phyloP scores from a whole-genome alignment of 495 filamentous ascomycete species.

The Haplographium delicatum region DNA sequence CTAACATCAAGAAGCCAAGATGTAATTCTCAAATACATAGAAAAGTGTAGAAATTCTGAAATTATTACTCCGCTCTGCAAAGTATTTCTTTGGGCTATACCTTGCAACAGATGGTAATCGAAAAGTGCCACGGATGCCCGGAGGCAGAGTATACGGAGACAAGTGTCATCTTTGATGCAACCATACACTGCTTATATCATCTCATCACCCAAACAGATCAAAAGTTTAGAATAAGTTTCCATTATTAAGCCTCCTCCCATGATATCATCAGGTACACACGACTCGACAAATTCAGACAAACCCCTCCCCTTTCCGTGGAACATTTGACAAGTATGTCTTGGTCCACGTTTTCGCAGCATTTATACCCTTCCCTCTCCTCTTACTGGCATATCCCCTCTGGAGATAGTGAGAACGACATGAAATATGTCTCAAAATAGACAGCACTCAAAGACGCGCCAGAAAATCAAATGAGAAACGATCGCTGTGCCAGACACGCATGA shows the following conservation, averaged over 20 bases:
- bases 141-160: too few species aligned
- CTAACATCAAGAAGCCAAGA: too few species aligned
- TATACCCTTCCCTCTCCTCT: conserved; percentile 10
- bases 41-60: too few species aligned
- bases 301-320: neutral
- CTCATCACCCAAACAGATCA: neutral
- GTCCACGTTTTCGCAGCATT: conserved; percentile 2
- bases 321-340: conserved; percentile 7
- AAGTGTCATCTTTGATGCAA: too few species aligned
- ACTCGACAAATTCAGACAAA: conserved; percentile 15
- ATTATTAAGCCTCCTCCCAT: conserved; percentile 23
- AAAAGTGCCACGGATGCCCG: too few species aligned
- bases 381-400: conserved; percentile 20
- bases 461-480: conserved; percentile 30
- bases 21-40: too few species aligned
- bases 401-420: conserved; percentile 22
- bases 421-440: conserved; percentile 16
- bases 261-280: conserved; percentile 18
- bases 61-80: too few species aligned
- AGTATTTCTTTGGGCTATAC: too few species aligned
- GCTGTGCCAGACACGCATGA: conserved; percentile 51
- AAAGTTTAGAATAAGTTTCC: conserved; percentile 14
- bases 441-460: conserved; percentile 24
- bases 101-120: too few species aligned
- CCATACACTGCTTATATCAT: too few species aligned